Base-by-base conservation (phyloP, 108 stramenopile species). In the Nitzschia palea region DNA sequence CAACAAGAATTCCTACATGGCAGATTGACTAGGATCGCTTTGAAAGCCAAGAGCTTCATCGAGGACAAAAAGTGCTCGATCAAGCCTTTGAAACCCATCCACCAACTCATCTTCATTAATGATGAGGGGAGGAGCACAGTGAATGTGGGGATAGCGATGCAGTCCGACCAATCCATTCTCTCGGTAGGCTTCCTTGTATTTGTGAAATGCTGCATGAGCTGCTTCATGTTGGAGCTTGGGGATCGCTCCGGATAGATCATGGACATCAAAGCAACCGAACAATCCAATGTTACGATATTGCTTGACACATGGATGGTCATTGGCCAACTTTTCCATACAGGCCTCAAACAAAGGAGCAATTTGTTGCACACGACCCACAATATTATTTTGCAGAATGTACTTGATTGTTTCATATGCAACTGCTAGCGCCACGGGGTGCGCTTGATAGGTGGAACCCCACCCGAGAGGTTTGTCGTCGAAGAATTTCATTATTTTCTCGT, bases 381-480 rank as follows among this genome's bases (percentile, higher is more conserved):
- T 66, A 56, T 83, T 62, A 34, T 79, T 68, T 58, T 80, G 60
- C 2, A 82, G 30, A 54, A 83, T 23, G 52, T 82, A 70, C 44
- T 87, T 87, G 68, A 84, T 64, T 22, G 55, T 79, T 48, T 80
- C 87, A 60, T 85, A 85, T 0, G 82, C 81, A 22, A 73, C 73
- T 1, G 87, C 87, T 65, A 88, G 57, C 52, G 84, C 79, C 17
- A 88, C 84, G n/a, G 87, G 83, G 32, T 88, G 87, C 28, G 76
- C 83, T 53, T 83, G 80, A 61, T 80, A 86, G 25, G 85, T 80
- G 15, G 72, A 68, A 34, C 83, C 87, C 73, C 76, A 85, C 4
- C 84, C 84, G 20, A 85, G 66, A 2, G 87, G 79, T 25, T 81
- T 82, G 54, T 83, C 82, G 50, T 84, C 83, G 52, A 88, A 88